A percentile compares a stretch with the other conserved stretches of the same genome.
phyloP scores from a whole-genome alignment of 805 yeast genomes.

The Candida jianshihensis region DNA sequence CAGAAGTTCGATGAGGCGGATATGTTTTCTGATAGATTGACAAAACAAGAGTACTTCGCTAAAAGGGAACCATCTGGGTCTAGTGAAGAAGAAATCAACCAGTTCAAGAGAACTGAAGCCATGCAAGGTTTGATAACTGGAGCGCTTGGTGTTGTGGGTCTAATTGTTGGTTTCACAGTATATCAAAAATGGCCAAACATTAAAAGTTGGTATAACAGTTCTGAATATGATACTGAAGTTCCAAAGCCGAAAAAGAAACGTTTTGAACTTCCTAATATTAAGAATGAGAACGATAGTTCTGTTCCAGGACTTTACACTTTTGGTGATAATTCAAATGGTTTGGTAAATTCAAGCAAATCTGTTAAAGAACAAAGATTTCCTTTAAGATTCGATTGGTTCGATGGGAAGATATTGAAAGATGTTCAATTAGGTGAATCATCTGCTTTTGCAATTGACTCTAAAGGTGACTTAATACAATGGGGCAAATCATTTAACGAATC shows the following conservation, averaged over 20 bases:
- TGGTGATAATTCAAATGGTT: conserved; percentile 44
- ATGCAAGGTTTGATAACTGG: conserved; percentile 15
- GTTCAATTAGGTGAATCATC: conserved; percentile 42
- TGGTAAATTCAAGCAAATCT: conserved; percentile 25
- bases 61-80: conserved; percentile 12
- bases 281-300: conserved; percentile 28
- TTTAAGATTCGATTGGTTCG: conserved; percentile 54
- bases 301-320: conserved; percentile 58
- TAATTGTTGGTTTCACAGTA: conserved; percentile 2
- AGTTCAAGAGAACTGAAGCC: conserved; percentile 13
- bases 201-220: conserved; percentile 23
- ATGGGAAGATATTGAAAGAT: conserved; percentile 49
- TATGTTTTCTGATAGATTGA: conserved; percentile 21
- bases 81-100: conserved; percentile 13
- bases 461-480: conserved; percentile 76
- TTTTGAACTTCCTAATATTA: conserved; percentile 25
- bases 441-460: conserved; percentile 49
- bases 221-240: conserved; percentile 17
- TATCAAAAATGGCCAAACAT: conserved; percentile 24
- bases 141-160: conserved; percentile 7
- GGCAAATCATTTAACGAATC: conserved; percentile 34
- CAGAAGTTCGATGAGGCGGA: conserved; percentile 29
- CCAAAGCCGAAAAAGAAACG: conserved; percentile 15
- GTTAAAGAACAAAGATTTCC: conserved; percentile 42
- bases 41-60: conserved; percentile 22